Evolutionary conservation across 2,329 filamentous ascomycete genomes (phyloP), one percentile per base, ranked within the genome.

Genomic region (Colletotrichum sp.): DNA sequence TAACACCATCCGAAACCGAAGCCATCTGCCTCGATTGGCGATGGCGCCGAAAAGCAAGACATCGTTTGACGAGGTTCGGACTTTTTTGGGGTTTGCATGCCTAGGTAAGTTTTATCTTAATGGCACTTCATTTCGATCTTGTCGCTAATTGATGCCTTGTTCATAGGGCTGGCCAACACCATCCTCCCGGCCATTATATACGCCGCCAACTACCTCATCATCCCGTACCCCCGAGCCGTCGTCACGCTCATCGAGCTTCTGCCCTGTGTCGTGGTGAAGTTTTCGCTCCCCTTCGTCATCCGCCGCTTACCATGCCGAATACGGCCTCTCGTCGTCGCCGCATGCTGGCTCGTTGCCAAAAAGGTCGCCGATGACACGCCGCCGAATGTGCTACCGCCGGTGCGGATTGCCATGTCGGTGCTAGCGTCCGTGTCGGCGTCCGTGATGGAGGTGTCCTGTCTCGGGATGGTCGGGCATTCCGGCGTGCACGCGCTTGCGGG

Each of bases 141-240:
- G 39, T 49, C 39, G 18, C 39, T 44, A n/a, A 44, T 44, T 21
- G 39, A 59, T 39, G 39, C 13, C 34, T 26, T n/a, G 9, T 10
- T 18, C 21, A 34, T 36, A 85, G 84, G 82, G 65, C 76, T 85
- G 69, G 78, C 79, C 67, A 84, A 82, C 66, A 79, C 78, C 10
- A 60, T 83, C 44, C 78, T 85, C 5, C 80, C 83, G 0, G 81
- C 79, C 66, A 79, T 84, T 59, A 80, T 83, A 44, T 81, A 82
- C 71, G 80, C 82, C 8, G 79, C 81, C 67, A 83, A 83, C 72
- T 85, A 85, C 60, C 82, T 85, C 76, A 82, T 84, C 64, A 80
- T 85, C 64, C 83, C 83, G 0, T 85, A 82, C 60, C 80, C 83
- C 2, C 80, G 81, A 39, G 80, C 81, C 66, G 66, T 80, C 62